Base-by-base conservation (phyloP, 2,329 filamentous ascomycete species). In the Epichloe hybrida region DNA sequence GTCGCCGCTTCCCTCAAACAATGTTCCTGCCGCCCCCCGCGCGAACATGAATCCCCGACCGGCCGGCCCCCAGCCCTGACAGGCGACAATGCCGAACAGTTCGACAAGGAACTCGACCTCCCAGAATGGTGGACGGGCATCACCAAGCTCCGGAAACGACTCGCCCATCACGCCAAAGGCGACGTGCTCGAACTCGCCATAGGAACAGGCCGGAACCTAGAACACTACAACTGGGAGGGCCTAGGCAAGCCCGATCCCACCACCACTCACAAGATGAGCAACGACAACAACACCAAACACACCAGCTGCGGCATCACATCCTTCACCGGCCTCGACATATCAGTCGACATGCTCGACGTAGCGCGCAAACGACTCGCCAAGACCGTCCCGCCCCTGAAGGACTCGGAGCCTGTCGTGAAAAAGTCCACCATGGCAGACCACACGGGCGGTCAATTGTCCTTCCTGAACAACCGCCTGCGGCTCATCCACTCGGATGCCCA, bases 311-410 rank as follows among this genome's bases (percentile, higher is more conserved):
- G 65, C 11, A 63, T 83, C 11, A 64, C 70, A 3, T 78, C 76
- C 49, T 82, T 80, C 56, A 83, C 80, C 1, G 80, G 78, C 27
- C 66, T 83, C 11, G 80, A 83, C 57, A 78, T 81, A 48, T 79
- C 76, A 13, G 68, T 67, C 23, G 73, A 79, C 50, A 82, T 83
- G 75, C 66, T 84, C 3, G 72, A 75, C 51, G 69, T 83, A 21
- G 75, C 80, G 15, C 69, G 77, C 31, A 68, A 68, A 31, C 74
- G 78, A 46, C 70, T 82, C 34, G 66, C 69, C 41, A 61, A 69
- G 20, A 58, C 67, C 6, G 67, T 78, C 37, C 69, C 71, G 36
- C 62, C 62, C 27, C 64, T 70, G 59, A 55, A 56, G 38, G 59
- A 57, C 15, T 63, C 58, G 2, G 62, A 60, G 7, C 61, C 65